A percentile compares a stretch with the other conserved stretches of the same genome.
Conservation (phyloP, 768 basidiomycete genomes). For the Amanita pseudoporphyria region DNA sequence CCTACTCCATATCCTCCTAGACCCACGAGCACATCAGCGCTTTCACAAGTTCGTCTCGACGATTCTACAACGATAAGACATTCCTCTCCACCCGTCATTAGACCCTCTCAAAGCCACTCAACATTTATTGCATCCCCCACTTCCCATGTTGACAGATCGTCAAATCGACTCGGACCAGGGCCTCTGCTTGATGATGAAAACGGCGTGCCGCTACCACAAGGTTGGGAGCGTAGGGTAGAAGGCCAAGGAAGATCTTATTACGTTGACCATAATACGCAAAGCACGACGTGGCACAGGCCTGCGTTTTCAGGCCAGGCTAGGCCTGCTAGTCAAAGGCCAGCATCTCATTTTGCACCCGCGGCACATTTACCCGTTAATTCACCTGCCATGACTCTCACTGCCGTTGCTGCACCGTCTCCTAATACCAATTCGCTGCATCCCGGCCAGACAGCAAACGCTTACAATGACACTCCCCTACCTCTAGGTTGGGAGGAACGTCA, state of each 20-base stretch:
- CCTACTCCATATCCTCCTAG: neutral
- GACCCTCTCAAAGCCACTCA: conserved; percentile 19
- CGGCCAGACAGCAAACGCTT: conserved; percentile 18
- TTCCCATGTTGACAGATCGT: conserved; percentile 14
- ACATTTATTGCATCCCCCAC: conserved; percentile 14
- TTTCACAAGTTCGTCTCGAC: neutral
- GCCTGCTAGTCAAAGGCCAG: conserved; percentile 16
- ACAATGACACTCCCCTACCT: conserved; percentile 65
- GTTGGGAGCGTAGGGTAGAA: conserved; percentile 81
- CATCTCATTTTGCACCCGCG: conserved; percentile 17
- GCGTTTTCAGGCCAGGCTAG: conserved; percentile 18
- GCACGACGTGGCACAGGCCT: conserved; percentile 75
- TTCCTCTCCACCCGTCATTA: conserved; percentile 11
- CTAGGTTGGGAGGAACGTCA: conserved; percentile 90
- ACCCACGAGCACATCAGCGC: neutral
- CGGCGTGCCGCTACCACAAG: conserved; percentile 55
- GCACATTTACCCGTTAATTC: conserved; percentile 13
- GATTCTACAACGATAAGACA: neutral
- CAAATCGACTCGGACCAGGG: conserved; percentile 13
- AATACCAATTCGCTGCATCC: conserved; percentile 19
- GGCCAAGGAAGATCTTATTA: conserved; percentile 68
- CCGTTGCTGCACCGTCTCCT: conserved; percentile 15
- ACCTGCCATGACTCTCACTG: conserved; percentile 15
- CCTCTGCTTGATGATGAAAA: conserved; percentile 46
- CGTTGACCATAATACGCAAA: conserved; percentile 77